Percentiles rank a stretch among this genome's conserved stretches.
Evolutionary conservation across 2,329 filamentous ascomycete species (phyloP).

Genomic region (Grosmannia serpens): DNA sequence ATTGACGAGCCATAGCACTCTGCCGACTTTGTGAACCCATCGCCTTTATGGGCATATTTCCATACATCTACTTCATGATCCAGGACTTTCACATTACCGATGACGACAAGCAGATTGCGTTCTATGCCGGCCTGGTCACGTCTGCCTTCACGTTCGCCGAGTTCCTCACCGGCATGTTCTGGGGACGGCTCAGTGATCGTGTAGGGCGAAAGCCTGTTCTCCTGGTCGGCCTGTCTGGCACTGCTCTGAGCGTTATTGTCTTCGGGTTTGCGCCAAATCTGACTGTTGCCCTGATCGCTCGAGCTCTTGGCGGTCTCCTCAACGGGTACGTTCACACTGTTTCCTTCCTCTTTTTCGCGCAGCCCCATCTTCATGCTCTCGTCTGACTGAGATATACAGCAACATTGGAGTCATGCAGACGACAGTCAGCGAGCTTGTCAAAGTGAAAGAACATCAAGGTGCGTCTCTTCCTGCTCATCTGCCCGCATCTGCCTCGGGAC

Average conservation of each 20-base stretch:
- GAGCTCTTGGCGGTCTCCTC: conserved; percentile 78
- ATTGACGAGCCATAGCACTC: conserved; percentile 45
- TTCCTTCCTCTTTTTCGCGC: neutral
- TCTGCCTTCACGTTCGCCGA: conserved; percentile 94
- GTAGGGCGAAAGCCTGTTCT: conserved; percentile 89
- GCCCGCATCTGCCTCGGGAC: neutral
- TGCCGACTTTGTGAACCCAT: conserved; percentile 97
- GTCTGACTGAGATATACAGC: conserved; percentile 27
- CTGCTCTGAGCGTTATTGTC: conserved; percentile 79
- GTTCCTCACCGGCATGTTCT: conserved; percentile 83
- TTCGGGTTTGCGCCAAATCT: conserved; percentile 86
- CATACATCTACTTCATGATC: conserved; percentile 97
- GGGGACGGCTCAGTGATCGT: conserved; percentile 85
- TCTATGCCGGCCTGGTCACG: conserved; percentile 93
- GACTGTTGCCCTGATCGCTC: conserved; percentile 71
- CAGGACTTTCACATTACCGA: conserved; percentile 78
- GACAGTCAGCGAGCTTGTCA: conserved; percentile 87
- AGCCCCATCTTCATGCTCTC: too few species aligned
- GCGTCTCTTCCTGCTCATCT: conserved; percentile 22
- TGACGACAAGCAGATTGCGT: conserved; percentile 67
- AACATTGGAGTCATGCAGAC: conserved; percentile 95
- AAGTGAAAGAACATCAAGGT: conserved; percentile 87
- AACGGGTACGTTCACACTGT: conserved; percentile 59
- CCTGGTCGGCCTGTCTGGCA: conserved; percentile 79
- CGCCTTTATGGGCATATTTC: conserved; percentile 98